Base-by-base conservation (phyloP, 108 stramenopile genomes). In the Cylindrotheca fusiformis region DNA sequence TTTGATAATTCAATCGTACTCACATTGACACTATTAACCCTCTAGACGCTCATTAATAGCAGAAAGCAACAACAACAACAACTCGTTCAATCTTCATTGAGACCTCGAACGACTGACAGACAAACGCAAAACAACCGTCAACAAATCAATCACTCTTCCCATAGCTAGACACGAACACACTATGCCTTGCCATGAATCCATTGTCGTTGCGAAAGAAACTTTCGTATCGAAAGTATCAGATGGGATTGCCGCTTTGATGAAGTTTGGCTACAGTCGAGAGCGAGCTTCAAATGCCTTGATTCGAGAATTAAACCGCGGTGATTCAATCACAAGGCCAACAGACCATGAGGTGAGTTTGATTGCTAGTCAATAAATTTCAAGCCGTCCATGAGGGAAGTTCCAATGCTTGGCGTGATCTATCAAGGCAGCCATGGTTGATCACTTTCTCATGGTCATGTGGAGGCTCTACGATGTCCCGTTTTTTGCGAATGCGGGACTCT, bases 301-400 rank as follows among this genome's bases (percentile, higher is more conserved):
- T 10, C 50, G 65, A 49, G 76, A 80, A 31, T 55, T 85, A 5
- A 67, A 69, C 52, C 66, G 68, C n/a, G 73, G 70, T 0, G 68
- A 68, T 55, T 61, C 77, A 10, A 10, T 14, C 57, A 23, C 47
- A n/a, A 48, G 50, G 60, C 80, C 84, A 17, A 67, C 68, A 31
- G 84, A 85, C 44, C 72, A 85, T 27, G 80, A 85, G 80, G 84
- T 85, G 63, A 45, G 84, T 68, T 14, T n/a, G n/a, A n/a, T n/a
- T n/a, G n/a, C n/a, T n/a, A n/a, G n/a, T n/a, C n/a, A n/a, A n/a
- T n/a, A n/a, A n/a, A n/a, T n/a, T n/a, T n/a, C n/a, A n/a, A n/a
- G n/a, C n/a, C n/a, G n/a, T n/a, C n/a, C n/a, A n/a, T n/a, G n/a
- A n/a, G n/a, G n/a, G n/a, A n/a, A n/a, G n/a, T n/a, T n/a, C n/a